Evolutionary conservation across 2,329 filamentous ascomycete species (phyloP).

Genomic region (Trichophyton rubrum): DNA sequence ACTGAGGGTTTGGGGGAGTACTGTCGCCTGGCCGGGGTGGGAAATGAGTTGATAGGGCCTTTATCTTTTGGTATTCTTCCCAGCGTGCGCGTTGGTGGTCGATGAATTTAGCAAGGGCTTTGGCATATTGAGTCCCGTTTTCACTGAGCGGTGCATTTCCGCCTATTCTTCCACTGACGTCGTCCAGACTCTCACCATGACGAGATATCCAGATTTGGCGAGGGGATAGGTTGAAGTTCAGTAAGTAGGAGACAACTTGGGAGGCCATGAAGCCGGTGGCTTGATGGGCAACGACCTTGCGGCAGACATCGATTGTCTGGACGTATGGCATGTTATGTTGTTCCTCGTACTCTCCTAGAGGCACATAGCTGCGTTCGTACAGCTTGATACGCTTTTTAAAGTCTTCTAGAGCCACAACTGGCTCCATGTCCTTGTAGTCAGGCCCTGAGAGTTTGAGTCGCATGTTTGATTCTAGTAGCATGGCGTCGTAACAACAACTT

Average conservation of each 20-base stretch:
- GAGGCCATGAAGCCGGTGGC: slow-evolving; percentile 84
- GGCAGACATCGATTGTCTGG: slow-evolving; percentile 92
- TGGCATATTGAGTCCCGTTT: slow-evolving; percentile 66
- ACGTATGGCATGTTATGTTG: slow-evolving; percentile 86
- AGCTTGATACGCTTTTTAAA: slow-evolving; percentile 87
- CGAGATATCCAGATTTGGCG: slow-evolving; percentile 97
- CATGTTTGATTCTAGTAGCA: slow-evolving; percentile 89
- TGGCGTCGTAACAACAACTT: slow-evolving; percentile 76
- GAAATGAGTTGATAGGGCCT: slow-evolving; percentile 63
- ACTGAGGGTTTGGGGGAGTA: slow-evolving; percentile 88
- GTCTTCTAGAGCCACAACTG: slow-evolving; percentile 67
- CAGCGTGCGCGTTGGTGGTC: slow-evolving; percentile 67
- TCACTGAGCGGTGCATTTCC: slow-evolving; percentile 77
- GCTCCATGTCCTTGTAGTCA: slow-evolving; percentile 91
- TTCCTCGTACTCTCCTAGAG: slow-evolving; percentile 84
- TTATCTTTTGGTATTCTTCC: slow-evolving; percentile 70
- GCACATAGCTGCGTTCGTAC: slow-evolving; percentile 88
- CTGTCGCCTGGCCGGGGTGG: slow-evolving; percentile 84
- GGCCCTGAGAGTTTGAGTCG: slow-evolving; percentile 89
- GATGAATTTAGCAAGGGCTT: slow-evolving; percentile 71
- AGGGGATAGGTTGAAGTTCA: slow-evolving; percentile 92
- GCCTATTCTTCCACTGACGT: slow-evolving; percentile 75
- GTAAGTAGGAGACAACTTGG: slow-evolving; percentile 84
- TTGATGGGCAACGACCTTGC: slow-evolving; percentile 83
- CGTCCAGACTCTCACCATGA: slow-evolving; percentile 84